Evolutionary conservation across 1,139 yeast genomes (phyloP).

Genomic region (Candida neerlandica): DNA sequence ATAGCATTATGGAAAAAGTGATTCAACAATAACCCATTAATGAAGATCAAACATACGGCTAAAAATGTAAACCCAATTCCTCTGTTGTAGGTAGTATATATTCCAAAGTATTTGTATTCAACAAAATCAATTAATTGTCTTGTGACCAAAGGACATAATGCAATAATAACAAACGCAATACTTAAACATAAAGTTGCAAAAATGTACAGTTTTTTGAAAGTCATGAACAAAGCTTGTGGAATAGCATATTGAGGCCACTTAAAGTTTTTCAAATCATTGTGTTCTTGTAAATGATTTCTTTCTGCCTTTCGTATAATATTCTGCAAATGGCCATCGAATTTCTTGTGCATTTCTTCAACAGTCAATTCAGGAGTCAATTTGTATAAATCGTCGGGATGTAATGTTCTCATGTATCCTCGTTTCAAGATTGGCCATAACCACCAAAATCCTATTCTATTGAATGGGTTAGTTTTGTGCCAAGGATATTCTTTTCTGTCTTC

Average conservation of each 20-base stretch:
- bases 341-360: slow-evolving; percentile 42
- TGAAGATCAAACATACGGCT: slow-evolving; percentile 40
- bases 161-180: slow-evolving; percentile 40
- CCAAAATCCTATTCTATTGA: slow-evolving; percentile 36
- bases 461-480: slow-evolving; percentile 30
- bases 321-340: slow-evolving; percentile 30
- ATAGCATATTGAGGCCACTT: slow-evolving; percentile 41
- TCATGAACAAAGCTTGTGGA: slow-evolving; percentile 38
- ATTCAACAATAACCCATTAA: slow-evolving; percentile 45
- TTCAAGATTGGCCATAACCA: slow-evolving; percentile 46
- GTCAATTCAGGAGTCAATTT: slow-evolving; percentile 39
- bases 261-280: slow-evolving; percentile 28
- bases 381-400: slow-evolving; percentile 44
- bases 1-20: slow-evolving; percentile 49
- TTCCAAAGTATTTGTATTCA: slow-evolving; percentile 37
- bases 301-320: slow-evolving; percentile 25
- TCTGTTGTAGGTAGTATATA: slow-evolving; percentile 34
- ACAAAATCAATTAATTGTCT: slow-evolving; percentile 45
- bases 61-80: slow-evolving; percentile 48
- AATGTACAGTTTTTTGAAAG: slow-evolving; percentile 42
- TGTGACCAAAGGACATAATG: slow-evolving; percentile 46
- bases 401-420: slow-evolving; percentile 47
- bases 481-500: slow-evolving; percentile 44
- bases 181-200: slow-evolving; percentile 38
- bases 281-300: slow-evolving; percentile 25